phyloP scores from a whole-genome alignment of 768 basidiomycete genomes.

The Leccinum truebloodii region DNA sequence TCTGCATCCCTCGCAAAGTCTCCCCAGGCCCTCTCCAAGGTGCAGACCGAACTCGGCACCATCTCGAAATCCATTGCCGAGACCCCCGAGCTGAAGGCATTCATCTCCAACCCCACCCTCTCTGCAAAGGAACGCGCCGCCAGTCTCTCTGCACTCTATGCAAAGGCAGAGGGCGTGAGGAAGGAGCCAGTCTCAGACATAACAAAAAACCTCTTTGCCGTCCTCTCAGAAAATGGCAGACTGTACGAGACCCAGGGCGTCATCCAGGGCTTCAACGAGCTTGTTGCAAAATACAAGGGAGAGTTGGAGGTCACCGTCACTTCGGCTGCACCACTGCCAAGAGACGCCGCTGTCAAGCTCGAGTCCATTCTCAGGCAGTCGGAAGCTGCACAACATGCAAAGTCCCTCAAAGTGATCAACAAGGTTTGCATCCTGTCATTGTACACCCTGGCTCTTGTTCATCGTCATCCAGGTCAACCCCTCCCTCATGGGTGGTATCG shows the following conservation, averaged over 20 bases:
- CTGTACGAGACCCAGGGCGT: constrained; percentile 82
- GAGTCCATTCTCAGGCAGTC: constrained; percentile 87
- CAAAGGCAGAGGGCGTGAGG: constrained; percentile 66
- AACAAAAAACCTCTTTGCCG: constrained; percentile 87
- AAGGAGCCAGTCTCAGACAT: constrained; percentile 81
- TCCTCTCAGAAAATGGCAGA: constrained; percentile 93
- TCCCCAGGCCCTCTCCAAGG: constrained; percentile 76
- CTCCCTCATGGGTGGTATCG: constrained; percentile 84
- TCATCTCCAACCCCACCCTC: constrained; percentile 91
- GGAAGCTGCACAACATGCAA: constrained; percentile 82
- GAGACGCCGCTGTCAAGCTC: constrained; percentile 71
- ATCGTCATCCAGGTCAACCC: constrained; percentile 74
- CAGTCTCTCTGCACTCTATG: constrained; percentile 67
- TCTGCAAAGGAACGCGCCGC: constrained; percentile 72
- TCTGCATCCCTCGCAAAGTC: constrained; percentile 83
- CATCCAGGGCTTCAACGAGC: constrained; percentile 88
- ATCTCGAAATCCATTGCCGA: constrained; percentile 71
- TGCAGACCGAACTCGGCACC: constrained; percentile 78
- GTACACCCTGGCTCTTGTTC: background rate
- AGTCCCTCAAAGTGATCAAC: constrained; percentile 87
- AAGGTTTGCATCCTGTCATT: constrained; percentile 56
- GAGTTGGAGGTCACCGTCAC: constrained; percentile 93
- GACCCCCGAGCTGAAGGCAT: constrained; percentile 62
- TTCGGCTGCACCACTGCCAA: constrained; percentile 78
- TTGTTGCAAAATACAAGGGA: constrained; percentile 87